phyloP scores from a whole-genome alignment of 108 stramenopile genomes.

The Thalassiosira profunda region DNA sequence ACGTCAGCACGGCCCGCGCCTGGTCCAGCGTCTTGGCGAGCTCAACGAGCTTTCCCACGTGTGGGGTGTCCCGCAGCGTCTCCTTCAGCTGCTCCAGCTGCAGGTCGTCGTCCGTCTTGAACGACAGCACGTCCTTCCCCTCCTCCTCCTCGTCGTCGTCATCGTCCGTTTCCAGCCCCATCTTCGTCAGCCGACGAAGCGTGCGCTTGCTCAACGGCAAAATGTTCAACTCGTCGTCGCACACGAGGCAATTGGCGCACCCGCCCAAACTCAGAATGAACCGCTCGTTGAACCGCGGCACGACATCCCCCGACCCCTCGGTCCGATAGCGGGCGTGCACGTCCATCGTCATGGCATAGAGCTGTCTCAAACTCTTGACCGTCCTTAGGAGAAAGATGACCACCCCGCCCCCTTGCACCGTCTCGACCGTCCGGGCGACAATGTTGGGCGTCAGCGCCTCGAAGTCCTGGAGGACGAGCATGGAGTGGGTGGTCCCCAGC shows the following conservation, averaged over 20 bases:
- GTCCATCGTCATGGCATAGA: constrained; percentile 99
- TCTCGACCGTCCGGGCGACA: constrained; percentile 98
- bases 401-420: constrained; percentile 97
- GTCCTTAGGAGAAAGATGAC: constrained; percentile 94
- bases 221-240: constrained; percentile 99
- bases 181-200: constrained; percentile 46
- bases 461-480: constrained; percentile 98
- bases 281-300: constrained; percentile 99
- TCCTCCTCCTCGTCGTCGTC: constrained; percentile 8
- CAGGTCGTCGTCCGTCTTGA: constrained; percentile 61
- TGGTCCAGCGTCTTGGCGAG: constrained; percentile 96
- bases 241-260: constrained; percentile 92
- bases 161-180: constrained; percentile 30
- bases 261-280: constrained; percentile 95
- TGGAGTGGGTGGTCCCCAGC: constrained; percentile 95
- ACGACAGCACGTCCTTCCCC: constrained; percentile 40
- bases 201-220: constrained; percentile 87
- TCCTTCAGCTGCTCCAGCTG: constrained; percentile 89
- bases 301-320: constrained; percentile 84
- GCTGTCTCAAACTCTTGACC: constrained; percentile 95
- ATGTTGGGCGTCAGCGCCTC: constrained; percentile 99
- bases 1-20: constrained; percentile 93
- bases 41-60: constrained; percentile 94
- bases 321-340: constrained; percentile 98
- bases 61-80: constrained; percentile 92